Conservation (phyloP, 1,284 basidiomycete species). For the Tilletia caries region DNA sequence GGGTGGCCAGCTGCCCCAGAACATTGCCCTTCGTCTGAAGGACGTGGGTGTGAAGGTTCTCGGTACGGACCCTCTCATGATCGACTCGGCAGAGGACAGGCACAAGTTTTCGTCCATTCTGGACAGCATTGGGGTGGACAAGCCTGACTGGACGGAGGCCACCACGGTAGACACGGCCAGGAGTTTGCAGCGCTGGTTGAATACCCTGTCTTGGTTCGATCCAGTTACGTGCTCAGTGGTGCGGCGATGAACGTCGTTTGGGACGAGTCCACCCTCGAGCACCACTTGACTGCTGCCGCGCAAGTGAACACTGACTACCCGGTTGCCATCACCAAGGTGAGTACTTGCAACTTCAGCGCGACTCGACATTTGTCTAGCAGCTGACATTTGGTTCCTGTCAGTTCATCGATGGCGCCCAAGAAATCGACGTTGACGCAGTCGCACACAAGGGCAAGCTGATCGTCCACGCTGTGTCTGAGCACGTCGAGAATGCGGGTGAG, state of each 20-base stretch:
- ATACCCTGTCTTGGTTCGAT: slow-evolving; percentile 56
- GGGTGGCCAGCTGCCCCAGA: slow-evolving; percentile 79
- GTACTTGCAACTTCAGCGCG: background rate
- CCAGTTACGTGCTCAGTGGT: slow-evolving; percentile 84
- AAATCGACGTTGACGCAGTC: slow-evolving; percentile 97
- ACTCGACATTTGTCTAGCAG: no score
- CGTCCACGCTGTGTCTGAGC: slow-evolving; percentile 93
- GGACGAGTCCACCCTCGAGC: slow-evolving; percentile 81
- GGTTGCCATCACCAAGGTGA: slow-evolving; percentile 83
- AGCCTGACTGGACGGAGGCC: slow-evolving; percentile 93
- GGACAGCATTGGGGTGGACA: slow-evolving; percentile 91
- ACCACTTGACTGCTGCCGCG: slow-evolving; percentile 90
- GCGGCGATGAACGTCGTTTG: slow-evolving; percentile 99
- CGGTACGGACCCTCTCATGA: slow-evolving; percentile 90
- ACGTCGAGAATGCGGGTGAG: slow-evolving; percentile 98
- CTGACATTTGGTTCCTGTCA: background rate
- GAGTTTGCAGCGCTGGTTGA: slow-evolving; percentile 81
- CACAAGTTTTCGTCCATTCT: slow-evolving; percentile 98
- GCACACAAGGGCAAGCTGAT: slow-evolving; percentile 91
- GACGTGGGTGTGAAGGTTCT: slow-evolving; percentile 84
- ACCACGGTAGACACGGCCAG: slow-evolving; percentile 81
- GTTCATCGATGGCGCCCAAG: slow-evolving; percentile 96
- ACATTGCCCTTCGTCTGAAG: slow-evolving; percentile 94
- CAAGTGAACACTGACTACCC: slow-evolving; percentile 95
- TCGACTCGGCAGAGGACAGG: slow-evolving; percentile 96